Conservation (phyloP, 1,139 yeast species). For the Torulaspora globosa region DNA sequence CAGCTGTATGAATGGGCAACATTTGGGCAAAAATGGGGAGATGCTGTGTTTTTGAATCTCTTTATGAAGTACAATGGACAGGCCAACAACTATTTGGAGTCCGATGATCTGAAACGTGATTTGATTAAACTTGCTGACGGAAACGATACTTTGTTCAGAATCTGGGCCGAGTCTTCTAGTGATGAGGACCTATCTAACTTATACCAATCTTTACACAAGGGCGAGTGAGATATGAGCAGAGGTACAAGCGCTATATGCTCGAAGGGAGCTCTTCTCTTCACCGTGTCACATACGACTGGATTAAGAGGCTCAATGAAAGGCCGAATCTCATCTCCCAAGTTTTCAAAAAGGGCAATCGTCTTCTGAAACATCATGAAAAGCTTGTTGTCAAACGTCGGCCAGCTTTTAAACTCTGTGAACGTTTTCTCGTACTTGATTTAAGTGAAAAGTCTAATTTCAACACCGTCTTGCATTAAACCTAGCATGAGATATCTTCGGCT, state of each 20-base stretch:
- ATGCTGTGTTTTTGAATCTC: background rate
- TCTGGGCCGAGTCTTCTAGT: background rate
- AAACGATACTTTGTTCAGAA: background rate
- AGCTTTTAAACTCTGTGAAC: too few relatives aligned
- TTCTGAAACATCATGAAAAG: background rate
- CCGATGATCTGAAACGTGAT: background rate
- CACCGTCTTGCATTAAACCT: background rate
- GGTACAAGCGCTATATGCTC: too few relatives aligned
- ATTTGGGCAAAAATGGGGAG: background rate
- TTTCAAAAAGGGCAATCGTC: background rate
- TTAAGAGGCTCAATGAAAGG: too few relatives aligned
- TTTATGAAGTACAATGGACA: background rate
- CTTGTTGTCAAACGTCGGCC: background rate
- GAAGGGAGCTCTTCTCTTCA: too few relatives aligned
- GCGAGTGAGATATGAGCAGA: background rate
- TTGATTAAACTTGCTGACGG: background rate
- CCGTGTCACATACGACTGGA: too few relatives aligned
- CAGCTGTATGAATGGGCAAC: background rate
- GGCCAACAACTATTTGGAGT: background rate
- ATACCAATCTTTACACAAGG: background rate
- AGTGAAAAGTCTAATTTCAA: background rate
- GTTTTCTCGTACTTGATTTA: too few relatives aligned
- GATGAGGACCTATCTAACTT: background rate
- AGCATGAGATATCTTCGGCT: too few relatives aligned
- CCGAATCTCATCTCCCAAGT: too few relatives aligned